Conservation (phyloP, 176 grass and related monocot genomes). For the Typha latifolia region DNA sequence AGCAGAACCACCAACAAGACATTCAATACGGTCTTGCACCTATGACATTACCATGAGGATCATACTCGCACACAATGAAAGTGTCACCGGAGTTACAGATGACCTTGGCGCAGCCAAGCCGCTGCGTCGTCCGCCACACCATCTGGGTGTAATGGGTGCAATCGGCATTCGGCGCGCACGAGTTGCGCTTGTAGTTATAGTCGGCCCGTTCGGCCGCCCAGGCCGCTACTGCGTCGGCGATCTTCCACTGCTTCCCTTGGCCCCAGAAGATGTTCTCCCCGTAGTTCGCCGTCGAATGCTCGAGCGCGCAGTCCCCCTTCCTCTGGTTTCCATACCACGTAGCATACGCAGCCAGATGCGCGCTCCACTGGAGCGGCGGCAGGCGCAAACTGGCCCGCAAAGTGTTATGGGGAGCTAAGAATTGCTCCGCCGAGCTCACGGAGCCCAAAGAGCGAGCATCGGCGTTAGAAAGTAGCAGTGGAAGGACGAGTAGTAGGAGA, state of each 20-base stretch:
- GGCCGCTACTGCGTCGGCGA: background rate
- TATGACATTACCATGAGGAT: background rate
- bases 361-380: conserved; percentile 1
- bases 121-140: conserved; percentile 11
- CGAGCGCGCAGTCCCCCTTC: conserved; percentile 4
- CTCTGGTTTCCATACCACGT: background rate
- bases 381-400: background rate
- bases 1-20: background rate
- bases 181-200: conserved; percentile 7
- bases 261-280: conserved; percentile 26
- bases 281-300: conserved; percentile 9
- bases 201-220: conserved; percentile 3
- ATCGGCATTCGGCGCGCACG: background rate
- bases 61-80: conserved; percentile 12
- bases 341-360: background rate
- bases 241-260: background rate
- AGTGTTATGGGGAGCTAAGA: background rate
- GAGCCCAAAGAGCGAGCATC: background rate
- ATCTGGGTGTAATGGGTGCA: conserved; percentile 25
- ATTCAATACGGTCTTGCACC: background rate
- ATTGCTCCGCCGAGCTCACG: background rate
- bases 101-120: background rate
- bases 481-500: background rate
- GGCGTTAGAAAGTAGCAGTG: background rate
- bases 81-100: conserved; percentile 9